Base-by-base conservation (phyloP, 164 flowering plant species). In the Echeveria elegans region DNA sequence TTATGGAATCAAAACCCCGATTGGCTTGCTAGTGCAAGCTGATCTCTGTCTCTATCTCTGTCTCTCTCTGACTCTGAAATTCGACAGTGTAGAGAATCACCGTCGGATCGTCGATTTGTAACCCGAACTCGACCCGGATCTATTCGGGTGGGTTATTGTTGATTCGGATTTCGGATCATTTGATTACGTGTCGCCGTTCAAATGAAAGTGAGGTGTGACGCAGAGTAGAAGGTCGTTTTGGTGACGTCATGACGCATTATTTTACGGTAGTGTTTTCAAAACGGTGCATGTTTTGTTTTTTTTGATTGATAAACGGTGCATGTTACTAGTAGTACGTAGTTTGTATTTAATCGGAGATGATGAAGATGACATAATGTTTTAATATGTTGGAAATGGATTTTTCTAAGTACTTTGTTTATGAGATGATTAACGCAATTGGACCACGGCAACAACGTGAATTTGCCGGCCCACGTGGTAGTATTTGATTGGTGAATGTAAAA, bases 11-110 rank as follows among this genome's bases (percentile, higher is more conserved):
- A 26, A 56, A 56, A 56, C 28, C 32, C 19, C 61, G 32, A 26
- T 28, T 56, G 61, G 61, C 61, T 56, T 4, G 61, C 15, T 28
- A 1, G 26, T 10, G 38, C n/a, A n/a, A n/a, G 48, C 37, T 34
- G 37, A 34, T 34, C 37, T 34, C 37, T 34, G 5, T 34, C 7
- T 34, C 37, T 34, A 3, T 34, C 37, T 34, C 7, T 34, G 56
- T 50, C 5, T 50, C 56, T n/a, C n/a, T 52, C 58, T 52, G 61
- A 26, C 58, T 6, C 32, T 56, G 32, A 56, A 56, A 56, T 56
- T 19, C 16, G 61, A 53, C 56, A 50, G 28, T 6, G 28, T 1
- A 14, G 5, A 21, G n/a, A 21, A 50, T 50, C 56, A 21, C 10
- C 60, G 28, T 53, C 60, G 26, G 31, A 24, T 53, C 60, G 60